These are phyloP conservation scores for Camelina hispida DNA, from an alignment of 345 rosid species.

Conservation along the genomic window DNA sequence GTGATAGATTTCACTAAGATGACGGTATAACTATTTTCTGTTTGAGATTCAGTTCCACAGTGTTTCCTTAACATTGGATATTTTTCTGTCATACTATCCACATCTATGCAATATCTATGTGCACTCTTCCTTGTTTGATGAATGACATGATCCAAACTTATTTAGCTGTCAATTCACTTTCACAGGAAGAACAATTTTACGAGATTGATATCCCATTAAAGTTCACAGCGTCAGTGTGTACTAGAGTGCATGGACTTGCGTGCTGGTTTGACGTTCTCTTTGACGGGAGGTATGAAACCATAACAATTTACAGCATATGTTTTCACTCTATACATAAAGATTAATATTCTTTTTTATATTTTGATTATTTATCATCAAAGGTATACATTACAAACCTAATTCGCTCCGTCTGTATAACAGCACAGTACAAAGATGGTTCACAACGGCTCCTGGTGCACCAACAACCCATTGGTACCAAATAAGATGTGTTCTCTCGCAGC, in stretches of 20 bases:
- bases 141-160: constrained; percentile 15
- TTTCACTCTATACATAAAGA: background rate
- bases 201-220: constrained; percentile 87
- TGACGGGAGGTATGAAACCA: constrained; percentile 71
- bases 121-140: background rate
- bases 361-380: constrained; percentile 47
- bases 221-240: constrained; percentile 74
- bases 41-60: background rate
- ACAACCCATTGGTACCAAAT: constrained; percentile 98
- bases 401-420: constrained; percentile 47
- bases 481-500: constrained; percentile 93
- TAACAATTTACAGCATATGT: background rate
- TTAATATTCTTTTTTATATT: background rate
- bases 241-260: constrained; percentile 94
- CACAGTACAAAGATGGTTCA: constrained; percentile 90
- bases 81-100: background rate
- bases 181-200: constrained; percentile 85
- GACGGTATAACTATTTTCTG: constrained; percentile 56
- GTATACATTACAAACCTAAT: constrained; percentile 46
- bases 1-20: constrained; percentile 69
- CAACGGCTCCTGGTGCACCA: constrained; percentile 95
- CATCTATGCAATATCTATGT: background rate
- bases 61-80: constrained; percentile 6
- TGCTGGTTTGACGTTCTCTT: constrained; percentile 97
- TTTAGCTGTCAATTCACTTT: constrained; percentile 28